Evolutionary conservation across 352 stramenopile genomes (phyloP), one percentile per base, ranked within the genome.

Genomic region (Pythium myriotylum): DNA sequence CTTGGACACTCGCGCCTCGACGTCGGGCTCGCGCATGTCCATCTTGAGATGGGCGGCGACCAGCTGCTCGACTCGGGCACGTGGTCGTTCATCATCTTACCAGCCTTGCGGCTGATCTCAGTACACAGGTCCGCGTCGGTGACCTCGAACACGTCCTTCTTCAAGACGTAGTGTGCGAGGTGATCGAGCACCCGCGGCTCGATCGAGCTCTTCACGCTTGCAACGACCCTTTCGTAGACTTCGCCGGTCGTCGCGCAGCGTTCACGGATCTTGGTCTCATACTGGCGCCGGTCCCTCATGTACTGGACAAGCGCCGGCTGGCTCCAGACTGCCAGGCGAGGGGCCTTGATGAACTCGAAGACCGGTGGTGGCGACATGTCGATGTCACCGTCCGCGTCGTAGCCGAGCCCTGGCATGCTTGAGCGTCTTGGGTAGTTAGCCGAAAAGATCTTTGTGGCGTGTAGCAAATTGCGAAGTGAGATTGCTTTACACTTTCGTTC

Each of bases 161-260:
- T 60, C 12, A 72, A 26, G 17, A 72, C 61, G 26, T 62, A 68
- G 13, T 47, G 52, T 39, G 47, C 53, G 1, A 65, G 17, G 35
- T 67, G 56, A 16, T 72, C 12, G 19, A 68, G 24, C 2, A 49
- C 26, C 3, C 37, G 1, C 17, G 1, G 3, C 6, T 59, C 37
- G 22, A 59, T 19, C 4, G 22, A 39, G 35, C 2, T 17, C 39
- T 48, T 59, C 4, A 47, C 19, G 33, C 47, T 54, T 3, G 41
- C 14, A 9, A 35, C 24, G 3, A 54, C 47, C 1, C 6, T 54
- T 1, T 10, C 29, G 7, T 14, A 7, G 24, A 41, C 47, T 41
- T 57, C 50, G 32, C 50, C 50, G 20, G 37, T 59, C 10, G 26
- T 24, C 1, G 23, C 1, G 23, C 52, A 49, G 14, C 52, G 52